A percentile compares a stretch with the other conserved stretches of the same genome.
Conservation (phyloP, 1,284 basidiomycete genomes). For the Ceratobasidium theobromae region DNA sequence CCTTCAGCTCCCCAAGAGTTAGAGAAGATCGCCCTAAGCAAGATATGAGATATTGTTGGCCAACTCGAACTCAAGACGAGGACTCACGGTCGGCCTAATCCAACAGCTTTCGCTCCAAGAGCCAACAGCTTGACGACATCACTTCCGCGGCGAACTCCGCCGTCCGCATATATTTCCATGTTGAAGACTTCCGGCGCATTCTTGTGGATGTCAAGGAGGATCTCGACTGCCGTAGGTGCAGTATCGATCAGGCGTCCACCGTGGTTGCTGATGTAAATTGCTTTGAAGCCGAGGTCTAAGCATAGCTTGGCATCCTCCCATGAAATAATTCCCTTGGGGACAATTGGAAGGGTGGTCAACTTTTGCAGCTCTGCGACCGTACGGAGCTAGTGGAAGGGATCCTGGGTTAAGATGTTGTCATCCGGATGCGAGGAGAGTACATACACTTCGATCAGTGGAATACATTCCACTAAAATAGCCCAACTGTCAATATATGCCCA, state of each 20-base stretch:
- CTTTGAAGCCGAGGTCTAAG: slow-evolving; percentile 43
- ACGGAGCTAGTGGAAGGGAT: neutral
- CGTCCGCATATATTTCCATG: slow-evolving; percentile 44
- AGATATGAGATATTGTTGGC: neutral
- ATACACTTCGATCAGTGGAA: slow-evolving; percentile 11
- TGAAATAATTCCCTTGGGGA: slow-evolving; percentile 41
- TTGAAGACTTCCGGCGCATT: slow-evolving; percentile 41
- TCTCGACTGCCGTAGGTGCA: slow-evolving; percentile 43
- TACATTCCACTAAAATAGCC: neutral
- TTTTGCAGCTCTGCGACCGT: neutral
- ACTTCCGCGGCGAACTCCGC: slow-evolving; percentile 41
- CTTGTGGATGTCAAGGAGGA: slow-evolving; percentile 43
- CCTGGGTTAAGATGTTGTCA: neutral
- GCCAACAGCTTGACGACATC: slow-evolving; percentile 41
- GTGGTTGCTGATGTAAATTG: slow-evolving; percentile 45
- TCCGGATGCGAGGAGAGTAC: neutral
- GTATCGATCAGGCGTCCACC: slow-evolving; percentile 46
- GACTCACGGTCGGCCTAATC: slow-evolving; percentile 38
- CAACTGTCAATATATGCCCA: neutral
- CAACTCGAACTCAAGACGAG: neutral
- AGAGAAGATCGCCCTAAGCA: slow-evolving; percentile 38
- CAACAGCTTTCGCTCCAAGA: slow-evolving; percentile 41
- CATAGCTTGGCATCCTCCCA: slow-evolving; percentile 44
- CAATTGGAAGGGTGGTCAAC: neutral
- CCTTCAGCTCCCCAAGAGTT: slow-evolving; percentile 42